Percentiles rank a stretch among this genome's conserved stretches.
Conservation (phyloP, 2,329 filamentous ascomycete species). For the Trichophyton verrucosum region DNA sequence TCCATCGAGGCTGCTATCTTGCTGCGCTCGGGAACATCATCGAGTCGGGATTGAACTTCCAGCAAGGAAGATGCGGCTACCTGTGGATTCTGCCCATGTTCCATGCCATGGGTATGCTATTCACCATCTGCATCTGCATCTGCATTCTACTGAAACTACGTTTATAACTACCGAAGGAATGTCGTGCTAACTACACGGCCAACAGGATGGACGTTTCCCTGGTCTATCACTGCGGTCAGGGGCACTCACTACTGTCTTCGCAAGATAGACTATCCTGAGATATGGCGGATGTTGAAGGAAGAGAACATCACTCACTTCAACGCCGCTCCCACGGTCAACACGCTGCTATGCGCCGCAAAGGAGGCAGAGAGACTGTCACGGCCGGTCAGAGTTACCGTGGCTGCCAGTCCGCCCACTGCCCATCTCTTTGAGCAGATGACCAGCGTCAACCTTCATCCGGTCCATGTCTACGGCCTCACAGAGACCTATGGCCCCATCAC, state of each 20-base stretch:
- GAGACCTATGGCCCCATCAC: constrained; percentile 95
- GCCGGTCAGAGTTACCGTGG: constrained; percentile 77
- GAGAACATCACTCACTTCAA: constrained; percentile 91
- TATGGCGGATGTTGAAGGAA: constrained; percentile 78
- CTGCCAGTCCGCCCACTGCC: constrained; percentile 77
- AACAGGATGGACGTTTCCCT: constrained; percentile 68
- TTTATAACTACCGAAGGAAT: no score
- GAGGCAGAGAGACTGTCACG: constrained; percentile 58
- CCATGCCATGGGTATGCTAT: constrained; percentile 44
- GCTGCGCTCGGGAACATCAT: constrained; percentile 75
- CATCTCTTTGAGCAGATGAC: constrained; percentile 93
- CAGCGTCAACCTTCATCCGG: constrained; percentile 68
- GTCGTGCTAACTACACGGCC: neutral
- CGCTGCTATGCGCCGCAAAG: constrained; percentile 67
- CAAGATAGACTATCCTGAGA: constrained; percentile 87
- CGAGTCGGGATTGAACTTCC: constrained; percentile 70
- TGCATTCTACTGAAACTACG: no score
- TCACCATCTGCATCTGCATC: neutral
- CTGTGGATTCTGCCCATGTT: constrained; percentile 90
- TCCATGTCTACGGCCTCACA: constrained; percentile 80
- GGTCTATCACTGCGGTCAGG: constrained; percentile 82
- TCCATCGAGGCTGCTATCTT: constrained; percentile 76
- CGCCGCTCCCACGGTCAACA: constrained; percentile 92
- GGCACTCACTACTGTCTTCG: constrained; percentile 92
- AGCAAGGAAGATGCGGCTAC: constrained; percentile 60